phyloP scores from a whole-genome alignment of 2,329 filamentous ascomycete genomes.

The Aspergillus floridensis region DNA sequence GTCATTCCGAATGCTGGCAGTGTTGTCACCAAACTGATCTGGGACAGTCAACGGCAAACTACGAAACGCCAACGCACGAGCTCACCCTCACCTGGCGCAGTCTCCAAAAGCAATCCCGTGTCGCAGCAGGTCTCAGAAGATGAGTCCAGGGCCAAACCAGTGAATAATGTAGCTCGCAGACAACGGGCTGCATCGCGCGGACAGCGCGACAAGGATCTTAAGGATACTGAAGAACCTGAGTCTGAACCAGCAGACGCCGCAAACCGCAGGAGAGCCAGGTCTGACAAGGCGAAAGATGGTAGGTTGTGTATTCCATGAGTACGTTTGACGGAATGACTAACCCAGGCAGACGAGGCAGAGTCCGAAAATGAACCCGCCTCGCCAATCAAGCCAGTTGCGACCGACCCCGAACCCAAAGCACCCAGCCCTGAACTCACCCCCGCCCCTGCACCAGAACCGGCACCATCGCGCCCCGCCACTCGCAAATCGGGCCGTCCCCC shows the following conservation, averaged over 20 bases:
- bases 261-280: slow-evolving; percentile 76
- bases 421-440: slow-evolving; percentile 43
- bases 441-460: slow-evolving; percentile 36
- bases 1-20: slow-evolving; percentile 41
- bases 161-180: slow-evolving; percentile 52
- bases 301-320: slow-evolving; percentile 51
- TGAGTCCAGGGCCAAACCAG: slow-evolving; percentile 49
- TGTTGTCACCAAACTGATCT: slow-evolving; percentile 25
- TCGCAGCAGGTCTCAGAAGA: slow-evolving; percentile 62
- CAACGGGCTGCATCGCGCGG: slow-evolving; percentile 57
- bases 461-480: slow-evolving; percentile 40
- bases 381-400: slow-evolving; percentile 43
- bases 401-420: slow-evolving; percentile 40
- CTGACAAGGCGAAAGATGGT: slow-evolving; percentile 76
- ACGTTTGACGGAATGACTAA: slow-evolving; percentile 21
- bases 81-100: slow-evolving; percentile 67
- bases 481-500: slow-evolving; percentile 65
- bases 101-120: slow-evolving; percentile 47
- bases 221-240: slow-evolving; percentile 63
- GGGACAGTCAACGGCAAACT: slow-evolving; percentile 63
- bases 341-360: slow-evolving; percentile 50
- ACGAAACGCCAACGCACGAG: slow-evolving; percentile 80
- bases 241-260: slow-evolving; percentile 70
- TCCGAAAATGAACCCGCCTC: slow-evolving; percentile 68
- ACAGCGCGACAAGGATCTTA: slow-evolving; percentile 49